These are phyloP conservation scores for Aspergillus mulundensis DNA, from an alignment of 495 filamentous ascomycete species.

Conservation along the genomic window DNA sequence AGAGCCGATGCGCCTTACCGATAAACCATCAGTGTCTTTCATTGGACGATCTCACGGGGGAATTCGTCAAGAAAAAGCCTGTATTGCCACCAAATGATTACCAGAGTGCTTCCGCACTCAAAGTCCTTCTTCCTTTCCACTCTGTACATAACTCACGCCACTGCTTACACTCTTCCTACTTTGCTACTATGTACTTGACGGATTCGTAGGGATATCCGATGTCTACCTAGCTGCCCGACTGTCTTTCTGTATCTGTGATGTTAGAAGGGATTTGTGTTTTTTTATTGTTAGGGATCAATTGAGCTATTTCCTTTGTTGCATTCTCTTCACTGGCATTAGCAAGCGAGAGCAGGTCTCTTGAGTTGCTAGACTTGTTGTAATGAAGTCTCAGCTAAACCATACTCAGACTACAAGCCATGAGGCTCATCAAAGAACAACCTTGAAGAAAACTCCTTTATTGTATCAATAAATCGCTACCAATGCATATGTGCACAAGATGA, in stretches of 20 bases:
- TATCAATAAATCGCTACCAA: conserved; percentile 30
- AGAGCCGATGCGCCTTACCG: conserved; percentile 87
- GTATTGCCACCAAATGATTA: conserved; percentile 12
- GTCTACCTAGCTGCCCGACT: conserved; percentile 27
- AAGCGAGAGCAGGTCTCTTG: too few species aligned
- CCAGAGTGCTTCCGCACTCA: conserved; percentile 1
- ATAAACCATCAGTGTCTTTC: conserved; percentile 40
- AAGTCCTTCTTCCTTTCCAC: conserved; percentile 23
- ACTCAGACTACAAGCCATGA: background rate
- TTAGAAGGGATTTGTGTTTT: conserved; percentile 20
- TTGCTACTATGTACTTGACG: conserved; percentile 38
- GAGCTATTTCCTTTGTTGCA: conserved; percentile 16
- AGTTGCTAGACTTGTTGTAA: too few species aligned
- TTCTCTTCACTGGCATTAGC: too few species aligned
- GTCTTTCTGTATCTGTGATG: conserved; percentile 23
- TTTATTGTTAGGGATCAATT: conserved; percentile 18
- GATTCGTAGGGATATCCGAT: conserved; percentile 21
- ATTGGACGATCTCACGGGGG: conserved; percentile 10
- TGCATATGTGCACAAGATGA: conserved; percentile 26
- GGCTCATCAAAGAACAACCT: conserved; percentile 2
- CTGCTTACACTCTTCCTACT: conserved; percentile 12
- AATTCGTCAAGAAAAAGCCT: conserved; percentile 16
- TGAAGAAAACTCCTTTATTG: conserved; percentile 13
- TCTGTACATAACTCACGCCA: conserved; percentile 34
- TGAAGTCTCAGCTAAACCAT: too few species aligned